Evolutionary conservation across 306 rosid species (phyloP), one percentile per base, ranked within the genome.

Genomic region (Vachellia collinsii): DNA sequence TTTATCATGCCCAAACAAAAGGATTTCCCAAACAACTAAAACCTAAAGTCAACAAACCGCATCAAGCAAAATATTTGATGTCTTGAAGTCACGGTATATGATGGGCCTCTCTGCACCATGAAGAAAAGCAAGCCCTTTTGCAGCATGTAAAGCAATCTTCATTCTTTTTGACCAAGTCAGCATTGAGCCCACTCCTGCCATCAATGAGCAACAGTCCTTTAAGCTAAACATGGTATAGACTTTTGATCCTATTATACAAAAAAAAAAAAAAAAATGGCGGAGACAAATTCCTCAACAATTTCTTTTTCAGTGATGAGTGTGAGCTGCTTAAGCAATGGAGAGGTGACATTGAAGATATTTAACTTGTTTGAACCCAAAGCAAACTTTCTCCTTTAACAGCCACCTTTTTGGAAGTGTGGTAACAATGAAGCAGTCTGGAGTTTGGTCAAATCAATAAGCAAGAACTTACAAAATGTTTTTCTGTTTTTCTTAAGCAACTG

Each of bases 101-200:
- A 88, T 92, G 38, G 98, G 92, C 71, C 97, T 88, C 83, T 93
- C 97, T 46, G 97, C 94, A 54, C 92, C 96, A 82, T 95, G 99
- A 83, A 95, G 99, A 90, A 93, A 95, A 84, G 99, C 99, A 79
- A 95, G 99, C 79, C 99, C 99, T 77, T 83, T 93, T 70, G 99
- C 99, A 63, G 94, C 94, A 85, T 93, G 90, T 68, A 93, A 87
- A 70, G 99, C 97, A 81, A 95, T 95, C 92, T 95, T 95, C 96
- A 93, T 90, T 90, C 99, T 87, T 86, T 82, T 93, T 68, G 98
- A 85, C 99, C 99, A 95, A 48, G 89, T 93, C 72, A 92, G 88
- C 13, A 94, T 86, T 83, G 92, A 88, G 54, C 99, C 98, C 80
- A 91, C 91, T 88, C 99, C 99, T 95, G 72, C 62, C 70, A 86